Percentiles rank a stretch among this genome's conserved stretches.
Conservation (phyloP, 2,329 filamentous ascomycete species). For the Hyphodiscus sp. region DNA sequence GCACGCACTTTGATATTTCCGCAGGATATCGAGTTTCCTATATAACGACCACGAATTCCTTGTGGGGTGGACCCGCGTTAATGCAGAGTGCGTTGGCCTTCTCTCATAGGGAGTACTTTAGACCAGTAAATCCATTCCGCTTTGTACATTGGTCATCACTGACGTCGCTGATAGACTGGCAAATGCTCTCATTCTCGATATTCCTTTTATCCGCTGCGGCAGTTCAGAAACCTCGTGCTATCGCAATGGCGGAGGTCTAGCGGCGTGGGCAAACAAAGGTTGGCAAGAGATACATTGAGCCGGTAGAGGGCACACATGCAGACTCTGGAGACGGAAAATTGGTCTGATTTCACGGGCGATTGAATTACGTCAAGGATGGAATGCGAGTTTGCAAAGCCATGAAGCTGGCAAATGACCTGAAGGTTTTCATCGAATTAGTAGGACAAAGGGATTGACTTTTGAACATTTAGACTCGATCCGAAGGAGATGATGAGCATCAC, state of each 20-base stretch:
- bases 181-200: not conserved
- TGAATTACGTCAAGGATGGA: no score
- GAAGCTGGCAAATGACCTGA: no score
- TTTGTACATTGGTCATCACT: constrained; percentile 11
- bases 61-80: constrained; percentile 18
- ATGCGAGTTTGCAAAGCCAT: no score
- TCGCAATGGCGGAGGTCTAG: not conserved
- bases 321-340: no score
- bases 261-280: not conserved
- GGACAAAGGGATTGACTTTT: no score
- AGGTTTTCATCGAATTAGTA: no score
- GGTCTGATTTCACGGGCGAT: no score
- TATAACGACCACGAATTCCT: not conserved
- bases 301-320: not conserved
- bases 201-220: constrained; percentile 1
- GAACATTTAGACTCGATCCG: no score
- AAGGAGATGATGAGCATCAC: no score
- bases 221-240: not conserved
- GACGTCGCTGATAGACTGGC: constrained; percentile 19
- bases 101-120: constrained; percentile 17
- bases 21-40: not conserved
- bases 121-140: constrained; percentile 11
- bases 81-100: constrained; percentile 27
- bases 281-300: not conserved
- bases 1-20: constrained; percentile 12